phyloP scores from a whole-genome alignment of 352 stramenopile species.

The Phytophthora cajani region DNA sequence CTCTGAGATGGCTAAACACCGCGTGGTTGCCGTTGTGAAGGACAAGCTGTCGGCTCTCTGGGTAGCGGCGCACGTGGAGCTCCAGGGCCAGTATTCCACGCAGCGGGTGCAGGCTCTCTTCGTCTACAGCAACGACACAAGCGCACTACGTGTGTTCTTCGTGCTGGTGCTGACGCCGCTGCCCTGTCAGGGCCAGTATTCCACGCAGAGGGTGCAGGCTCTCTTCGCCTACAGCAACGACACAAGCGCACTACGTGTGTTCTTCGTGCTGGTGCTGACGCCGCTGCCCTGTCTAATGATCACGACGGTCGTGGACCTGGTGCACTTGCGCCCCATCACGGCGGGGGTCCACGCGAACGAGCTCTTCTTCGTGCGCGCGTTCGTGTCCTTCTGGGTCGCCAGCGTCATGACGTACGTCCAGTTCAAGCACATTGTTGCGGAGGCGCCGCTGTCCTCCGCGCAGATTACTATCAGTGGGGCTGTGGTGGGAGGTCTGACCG shows the following conservation, averaged over 20 bases:
- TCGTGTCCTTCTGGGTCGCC: background rate
- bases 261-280: background rate
- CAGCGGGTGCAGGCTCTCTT: background rate
- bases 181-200: background rate
- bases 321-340: background rate
- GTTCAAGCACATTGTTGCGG: background rate
- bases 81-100: background rate
- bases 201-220: background rate
- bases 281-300: background rate
- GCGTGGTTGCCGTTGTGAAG: background rate
- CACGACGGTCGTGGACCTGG: background rate
- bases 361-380: slow-evolving; percentile 1
- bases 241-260: background rate
- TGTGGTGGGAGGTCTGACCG: background rate
- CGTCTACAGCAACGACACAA: background rate
- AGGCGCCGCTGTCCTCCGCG: background rate
- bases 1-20: background rate
- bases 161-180: background rate
- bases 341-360: background rate
- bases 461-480: background rate
- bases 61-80: slow-evolving; percentile 1
- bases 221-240: background rate
- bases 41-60: background rate
- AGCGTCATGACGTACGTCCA: background rate
- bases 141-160: background rate